Conservation (phyloP, 2,329 filamentous ascomycete species). For the Colletotrichum sp. region DNA sequence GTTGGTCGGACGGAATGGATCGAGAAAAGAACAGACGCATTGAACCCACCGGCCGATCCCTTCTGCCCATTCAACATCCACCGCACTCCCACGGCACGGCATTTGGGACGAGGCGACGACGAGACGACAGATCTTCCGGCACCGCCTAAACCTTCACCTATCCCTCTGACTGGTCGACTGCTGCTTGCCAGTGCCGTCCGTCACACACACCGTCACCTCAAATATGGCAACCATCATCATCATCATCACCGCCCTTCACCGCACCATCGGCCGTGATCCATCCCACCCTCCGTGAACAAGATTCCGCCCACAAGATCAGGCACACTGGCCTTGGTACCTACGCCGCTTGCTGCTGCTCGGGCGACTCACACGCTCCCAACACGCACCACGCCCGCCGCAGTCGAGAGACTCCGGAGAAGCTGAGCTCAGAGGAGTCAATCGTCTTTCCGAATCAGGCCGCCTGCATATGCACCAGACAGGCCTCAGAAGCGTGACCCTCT, state of each 20-base stretch:
- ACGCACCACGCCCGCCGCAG: not conserved
- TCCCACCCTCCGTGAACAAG: not conserved
- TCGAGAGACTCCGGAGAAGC: not conserved
- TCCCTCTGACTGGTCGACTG: not conserved
- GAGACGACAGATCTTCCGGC: not conserved
- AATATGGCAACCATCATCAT: not conserved
- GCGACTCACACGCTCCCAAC: not conserved
- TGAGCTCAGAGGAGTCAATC: not conserved
- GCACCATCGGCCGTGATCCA: not conserved
- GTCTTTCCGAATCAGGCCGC: slow-evolving; percentile 13
- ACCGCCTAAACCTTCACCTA: not conserved
- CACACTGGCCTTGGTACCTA: not conserved
- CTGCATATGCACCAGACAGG: slow-evolving; percentile 17
- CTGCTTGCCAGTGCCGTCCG: not conserved
- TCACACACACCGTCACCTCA: not conserved
- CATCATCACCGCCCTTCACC: not conserved
- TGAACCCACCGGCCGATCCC: not conserved
- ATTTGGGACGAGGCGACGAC: not conserved
- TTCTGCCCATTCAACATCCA: not conserved
- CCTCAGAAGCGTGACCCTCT: slow-evolving; percentile 9
- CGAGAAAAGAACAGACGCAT: not conserved
- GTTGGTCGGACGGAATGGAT: not conserved
- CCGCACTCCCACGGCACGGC: not conserved
- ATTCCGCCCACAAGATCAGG: slow-evolving; percentile 5
- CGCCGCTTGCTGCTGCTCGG: not conserved